Conservation (phyloP, 164 flowering plant genomes). For the Dillenia suffruticosa region DNA sequence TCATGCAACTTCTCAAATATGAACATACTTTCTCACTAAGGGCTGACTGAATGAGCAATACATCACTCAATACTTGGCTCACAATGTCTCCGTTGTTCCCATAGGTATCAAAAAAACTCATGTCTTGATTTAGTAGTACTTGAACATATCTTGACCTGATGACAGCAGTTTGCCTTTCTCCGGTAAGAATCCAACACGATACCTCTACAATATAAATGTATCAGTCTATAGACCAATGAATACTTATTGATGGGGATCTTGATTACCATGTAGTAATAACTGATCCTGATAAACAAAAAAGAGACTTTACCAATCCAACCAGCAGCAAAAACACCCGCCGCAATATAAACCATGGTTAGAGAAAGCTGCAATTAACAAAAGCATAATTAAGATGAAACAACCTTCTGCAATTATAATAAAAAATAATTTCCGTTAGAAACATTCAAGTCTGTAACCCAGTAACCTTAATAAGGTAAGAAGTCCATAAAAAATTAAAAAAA, state of each 20-base stretch:
- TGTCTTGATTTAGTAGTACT: constrained; percentile 92
- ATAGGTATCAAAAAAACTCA: constrained; percentile 97
- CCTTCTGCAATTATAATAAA: too few species aligned
- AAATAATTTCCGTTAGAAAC: too few species aligned
- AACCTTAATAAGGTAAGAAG: too few species aligned
- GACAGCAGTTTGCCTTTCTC: constrained; percentile 99
- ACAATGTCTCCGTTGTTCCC: constrained; percentile 99
- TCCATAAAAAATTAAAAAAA: too few species aligned
- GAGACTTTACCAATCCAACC: constrained; percentile 92
- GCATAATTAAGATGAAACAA: not conserved
- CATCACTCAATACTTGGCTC: constrained; percentile 99
- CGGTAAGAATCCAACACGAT: constrained; percentile 98
- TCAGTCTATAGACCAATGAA: constrained; percentile 5
- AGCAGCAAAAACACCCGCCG: constrained; percentile 82
- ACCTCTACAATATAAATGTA: constrained; percentile 66
- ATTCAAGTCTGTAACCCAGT: too few species aligned
- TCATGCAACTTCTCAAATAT: not conserved
- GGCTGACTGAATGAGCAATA: constrained; percentile 95
- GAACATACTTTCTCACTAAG: constrained; percentile 89
- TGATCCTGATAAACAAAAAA: not conserved
- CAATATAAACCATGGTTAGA: constrained; percentile 67
- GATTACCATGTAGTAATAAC: not conserved
- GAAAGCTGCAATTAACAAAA: constrained; percentile 64
- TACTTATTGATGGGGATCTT: too few species aligned
- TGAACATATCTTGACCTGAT: constrained; percentile 94